A percentile compares a stretch with the other conserved stretches of the same genome.
Evolutionary conservation across 2,329 filamentous ascomycete species (phyloP).

Genomic region (Penicillium sp.): DNA sequence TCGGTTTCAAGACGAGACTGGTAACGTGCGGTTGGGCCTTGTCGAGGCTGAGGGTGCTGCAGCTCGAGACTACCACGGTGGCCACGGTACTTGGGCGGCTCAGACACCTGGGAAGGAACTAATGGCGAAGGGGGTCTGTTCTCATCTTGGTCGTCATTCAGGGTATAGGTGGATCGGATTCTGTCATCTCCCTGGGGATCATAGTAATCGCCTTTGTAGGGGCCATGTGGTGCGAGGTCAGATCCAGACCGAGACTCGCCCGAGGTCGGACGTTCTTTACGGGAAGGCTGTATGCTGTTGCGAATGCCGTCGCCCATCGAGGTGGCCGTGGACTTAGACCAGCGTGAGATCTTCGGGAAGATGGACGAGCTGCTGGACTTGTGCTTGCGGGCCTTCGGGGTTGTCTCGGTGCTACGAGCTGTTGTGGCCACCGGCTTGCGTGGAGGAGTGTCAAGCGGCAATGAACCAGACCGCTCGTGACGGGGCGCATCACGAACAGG

Average conservation of each 20-base stretch:
- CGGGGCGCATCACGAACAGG: slow-evolving; percentile 54
- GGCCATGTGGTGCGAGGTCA: slow-evolving; percentile 63
- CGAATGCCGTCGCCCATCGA: slow-evolving; percentile 77
- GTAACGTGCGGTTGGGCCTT: slow-evolving; percentile 60
- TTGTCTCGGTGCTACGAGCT: slow-evolving; percentile 72
- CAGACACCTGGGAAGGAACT: slow-evolving; percentile 57
- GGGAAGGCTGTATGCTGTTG: slow-evolving; percentile 55
- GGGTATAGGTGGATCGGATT: slow-evolving; percentile 43
- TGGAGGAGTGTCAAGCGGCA: slow-evolving; percentile 46
- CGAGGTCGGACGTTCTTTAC: slow-evolving; percentile 61
- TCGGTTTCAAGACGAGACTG: slow-evolving; percentile 61
- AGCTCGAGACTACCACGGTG: slow-evolving; percentile 63
- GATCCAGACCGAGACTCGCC: slow-evolving; percentile 73
- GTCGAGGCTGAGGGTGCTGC: slow-evolving; percentile 63
- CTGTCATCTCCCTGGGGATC: slow-evolving; percentile 48
- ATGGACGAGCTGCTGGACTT: slow-evolving; percentile 78
- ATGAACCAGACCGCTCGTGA: slow-evolving; percentile 42
- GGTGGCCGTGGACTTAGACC: slow-evolving; percentile 94
- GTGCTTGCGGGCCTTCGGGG: slow-evolving; percentile 76
- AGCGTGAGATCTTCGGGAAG: slow-evolving; percentile 91
- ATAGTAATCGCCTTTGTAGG: slow-evolving; percentile 49
- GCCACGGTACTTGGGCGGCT: slow-evolving; percentile 62
- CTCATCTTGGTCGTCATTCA: slow-evolving; percentile 40
- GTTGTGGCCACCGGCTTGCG: slow-evolving; percentile 41
- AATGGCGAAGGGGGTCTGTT: slow-evolving; percentile 59